Percentiles rank a stretch among this genome's conserved stretches.
Evolutionary conservation across 2,329 filamentous ascomycete species (phyloP).

Genomic region (Nigrospora oryzae): DNA sequence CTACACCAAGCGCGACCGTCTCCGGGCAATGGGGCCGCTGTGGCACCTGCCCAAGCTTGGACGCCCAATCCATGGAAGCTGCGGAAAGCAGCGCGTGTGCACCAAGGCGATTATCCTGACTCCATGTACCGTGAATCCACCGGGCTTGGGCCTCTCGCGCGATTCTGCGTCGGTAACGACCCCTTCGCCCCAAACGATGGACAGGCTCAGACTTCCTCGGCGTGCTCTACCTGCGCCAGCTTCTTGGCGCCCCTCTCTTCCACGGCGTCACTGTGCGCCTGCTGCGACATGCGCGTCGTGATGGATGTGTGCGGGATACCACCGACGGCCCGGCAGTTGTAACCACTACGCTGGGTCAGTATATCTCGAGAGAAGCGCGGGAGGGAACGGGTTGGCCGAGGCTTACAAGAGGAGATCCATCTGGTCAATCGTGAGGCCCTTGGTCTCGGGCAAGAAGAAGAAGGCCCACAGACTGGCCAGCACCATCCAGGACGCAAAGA

Average conservation of each 20-base stretch:
- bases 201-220: not conserved
- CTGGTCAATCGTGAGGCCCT: constrained; percentile 43
- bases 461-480: constrained; percentile 37
- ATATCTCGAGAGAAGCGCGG: too few species aligned
- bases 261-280: not conserved
- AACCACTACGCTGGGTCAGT: not conserved
- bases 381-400: not conserved
- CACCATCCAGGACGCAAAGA: constrained; percentile 45
- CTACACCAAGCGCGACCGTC: too few species aligned
- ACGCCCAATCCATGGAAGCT: too few species aligned
- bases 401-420: constrained; percentile 26
- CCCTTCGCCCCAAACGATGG: too few species aligned
- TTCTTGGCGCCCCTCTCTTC: not conserved
- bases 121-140: too few species aligned
- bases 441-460: constrained; percentile 46
- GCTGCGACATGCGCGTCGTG: not conserved
- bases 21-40: too few species aligned
- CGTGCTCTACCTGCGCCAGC: not conserved
- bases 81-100: too few species aligned
- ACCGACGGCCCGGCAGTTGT: not conserved
- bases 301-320: not conserved
- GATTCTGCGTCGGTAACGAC: too few species aligned
- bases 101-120: too few species aligned
- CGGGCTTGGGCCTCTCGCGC: too few species aligned
- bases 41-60: too few species aligned